A percentile compares a stretch with the other conserved stretches of the same genome.
These are phyloP conservation scores for Amauroascus niger DNA, from an alignment of 2,329 filamentous ascomycete genomes.

Conservation along the genomic window DNA sequence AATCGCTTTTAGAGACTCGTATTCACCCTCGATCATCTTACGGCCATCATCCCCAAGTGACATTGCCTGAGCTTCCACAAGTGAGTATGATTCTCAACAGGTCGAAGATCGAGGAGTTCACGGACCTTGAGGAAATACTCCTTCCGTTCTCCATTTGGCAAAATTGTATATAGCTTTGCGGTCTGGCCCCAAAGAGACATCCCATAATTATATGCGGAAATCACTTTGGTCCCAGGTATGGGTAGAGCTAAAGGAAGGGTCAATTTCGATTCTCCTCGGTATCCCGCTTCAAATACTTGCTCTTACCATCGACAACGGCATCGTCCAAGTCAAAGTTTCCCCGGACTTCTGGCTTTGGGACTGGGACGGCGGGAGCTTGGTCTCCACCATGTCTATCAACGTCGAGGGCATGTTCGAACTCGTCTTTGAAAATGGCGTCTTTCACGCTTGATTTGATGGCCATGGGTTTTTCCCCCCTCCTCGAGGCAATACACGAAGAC, in stretches of 20 bases:
- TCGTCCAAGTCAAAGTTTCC: conserved; percentile 6
- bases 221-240: conserved; percentile 8
- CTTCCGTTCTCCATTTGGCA: conserved; percentile 2
- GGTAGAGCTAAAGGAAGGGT: conserved; percentile 3
- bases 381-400: not conserved
- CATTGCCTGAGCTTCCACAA: not conserved
- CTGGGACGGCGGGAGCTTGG: not conserved
- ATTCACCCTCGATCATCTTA: conserved; percentile 18
- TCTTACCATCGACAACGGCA: conserved; percentile 9
- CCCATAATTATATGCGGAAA: conserved; percentile 10
- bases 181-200: conserved; percentile 12
- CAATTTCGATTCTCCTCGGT: not conserved
- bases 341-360: not conserved
- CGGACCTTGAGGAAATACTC: conserved; percentile 14
- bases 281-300: not conserved
- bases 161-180: conserved; percentile 5
- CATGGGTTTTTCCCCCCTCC: no score
- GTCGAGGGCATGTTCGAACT: not conserved
- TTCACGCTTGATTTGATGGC: no score
- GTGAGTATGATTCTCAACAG: not conserved
- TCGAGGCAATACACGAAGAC: no score
- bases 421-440: not conserved
- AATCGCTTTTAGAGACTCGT: conserved; percentile 16
- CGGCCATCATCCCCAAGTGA: not conserved
- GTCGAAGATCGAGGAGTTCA: not conserved